A percentile compares a stretch with the other conserved stretches of the same genome.
phyloP scores from a whole-genome alignment of 208 protist species.

The Trypanosoma brucei region DNA sequence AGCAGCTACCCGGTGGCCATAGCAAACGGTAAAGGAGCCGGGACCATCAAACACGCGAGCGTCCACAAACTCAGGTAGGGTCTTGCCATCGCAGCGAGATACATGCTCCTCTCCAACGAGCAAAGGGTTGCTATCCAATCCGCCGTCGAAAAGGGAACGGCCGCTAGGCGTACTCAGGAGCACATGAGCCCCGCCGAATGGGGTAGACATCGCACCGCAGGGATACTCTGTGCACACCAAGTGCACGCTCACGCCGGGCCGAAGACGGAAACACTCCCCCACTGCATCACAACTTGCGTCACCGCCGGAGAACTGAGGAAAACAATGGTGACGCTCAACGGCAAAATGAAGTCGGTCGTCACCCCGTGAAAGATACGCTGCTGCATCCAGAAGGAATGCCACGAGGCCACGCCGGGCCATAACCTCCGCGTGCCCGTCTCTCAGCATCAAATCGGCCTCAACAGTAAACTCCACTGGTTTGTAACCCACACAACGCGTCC shows the following conservation, averaged over 20 bases:
- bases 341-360: slow-evolving; percentile 11
- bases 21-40: background rate
- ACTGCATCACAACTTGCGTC: background rate
- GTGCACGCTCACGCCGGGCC: slow-evolving; percentile 34
- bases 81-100: background rate
- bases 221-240: slow-evolving; percentile 70
- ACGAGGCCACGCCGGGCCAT: slow-evolving; percentile 75
- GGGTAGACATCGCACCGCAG: slow-evolving; percentile 61
- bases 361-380: slow-evolving; percentile 5
- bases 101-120: background rate
- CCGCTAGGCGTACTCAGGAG: slow-evolving; percentile 42
- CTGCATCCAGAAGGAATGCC: slow-evolving; percentile 55
- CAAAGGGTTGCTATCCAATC: too few species aligned
- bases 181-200: slow-evolving; percentile 43
- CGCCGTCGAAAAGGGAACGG: slow-evolving; percentile 2
- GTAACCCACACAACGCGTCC: slow-evolving; percentile 62
- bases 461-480: background rate
- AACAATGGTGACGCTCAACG: slow-evolving; percentile 12
- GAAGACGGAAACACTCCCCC: slow-evolving; percentile 29
- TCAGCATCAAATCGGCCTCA: slow-evolving; percentile 27
- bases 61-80: too few species aligned
- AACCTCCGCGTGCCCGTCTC: slow-evolving; percentile 85
- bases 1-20: slow-evolving; percentile 36
- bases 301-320: background rate
- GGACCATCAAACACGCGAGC: too few species aligned